Evolutionary conservation across 371 early-diverging fungal genomes (phyloP).

Genomic region (Mucor piriformis): DNA sequence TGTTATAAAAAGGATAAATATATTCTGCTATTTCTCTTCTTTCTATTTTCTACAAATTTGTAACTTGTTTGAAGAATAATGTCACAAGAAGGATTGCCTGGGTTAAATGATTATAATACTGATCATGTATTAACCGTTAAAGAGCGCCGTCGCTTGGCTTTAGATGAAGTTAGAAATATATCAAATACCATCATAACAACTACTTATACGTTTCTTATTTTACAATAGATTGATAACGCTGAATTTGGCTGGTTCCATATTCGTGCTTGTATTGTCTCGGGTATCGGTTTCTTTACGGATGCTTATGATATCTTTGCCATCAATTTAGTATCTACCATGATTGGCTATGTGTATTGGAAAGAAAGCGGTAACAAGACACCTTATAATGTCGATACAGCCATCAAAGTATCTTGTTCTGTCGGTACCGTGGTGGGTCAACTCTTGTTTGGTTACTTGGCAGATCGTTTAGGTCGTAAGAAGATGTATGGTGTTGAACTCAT

Average conservation of each 20-base stretch:
- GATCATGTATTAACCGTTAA: too few species aligned
- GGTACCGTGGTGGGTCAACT: constrained; percentile 83
- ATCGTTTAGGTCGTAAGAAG: constrained; percentile 78
- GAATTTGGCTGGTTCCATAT: constrained; percentile 82
- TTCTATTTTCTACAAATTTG: too few species aligned
- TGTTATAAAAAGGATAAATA: too few species aligned
- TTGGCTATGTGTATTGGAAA: constrained; percentile 71
- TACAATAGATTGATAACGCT: constrained; percentile 53
- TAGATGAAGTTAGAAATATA: constrained; percentile 35
- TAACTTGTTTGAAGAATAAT: too few species aligned
- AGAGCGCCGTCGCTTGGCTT: constrained; percentile 45
- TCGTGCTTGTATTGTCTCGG: constrained; percentile 84
- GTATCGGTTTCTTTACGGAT: constrained; percentile 89
- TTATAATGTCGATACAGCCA: constrained; percentile 63
- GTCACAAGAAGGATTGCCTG: too few species aligned
- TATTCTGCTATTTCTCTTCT: too few species aligned
- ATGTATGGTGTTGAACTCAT: constrained; percentile 85
- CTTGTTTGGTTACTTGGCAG: constrained; percentile 78
- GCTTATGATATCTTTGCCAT: constrained; percentile 90
- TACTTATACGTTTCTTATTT: not conserved
- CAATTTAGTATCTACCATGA: constrained; percentile 76
- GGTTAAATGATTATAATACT: too few species aligned
- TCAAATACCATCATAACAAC: not conserved
- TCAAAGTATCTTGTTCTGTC: constrained; percentile 76
- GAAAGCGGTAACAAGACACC: constrained; percentile 40